Percentiles rank a stretch among this genome's conserved stretches.
Conservation (phyloP, 345 rosid species). For the Populus nigra region DNA sequence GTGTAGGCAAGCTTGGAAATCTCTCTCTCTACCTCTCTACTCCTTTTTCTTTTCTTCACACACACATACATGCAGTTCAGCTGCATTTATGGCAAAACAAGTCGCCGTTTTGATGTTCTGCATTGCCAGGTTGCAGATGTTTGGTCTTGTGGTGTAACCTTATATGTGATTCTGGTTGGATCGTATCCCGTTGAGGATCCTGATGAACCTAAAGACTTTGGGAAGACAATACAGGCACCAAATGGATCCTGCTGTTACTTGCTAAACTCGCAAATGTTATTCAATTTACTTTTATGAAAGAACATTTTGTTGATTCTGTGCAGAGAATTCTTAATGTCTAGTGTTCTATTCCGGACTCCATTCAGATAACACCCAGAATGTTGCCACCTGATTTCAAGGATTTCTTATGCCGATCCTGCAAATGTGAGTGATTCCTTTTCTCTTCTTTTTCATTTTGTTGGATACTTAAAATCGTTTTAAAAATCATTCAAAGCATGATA, state of each 20-base stretch:
- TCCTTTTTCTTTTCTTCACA: not conserved
- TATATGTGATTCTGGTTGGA: constrained; percentile 32
- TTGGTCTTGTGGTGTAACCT: constrained; percentile 38
- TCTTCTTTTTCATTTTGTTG: not conserved
- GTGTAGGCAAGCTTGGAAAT: not conserved
- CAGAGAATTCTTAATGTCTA: constrained; percentile 35
- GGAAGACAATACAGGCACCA: constrained; percentile 32
- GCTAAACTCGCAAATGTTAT: not conserved
- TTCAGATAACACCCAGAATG: constrained; percentile 30
- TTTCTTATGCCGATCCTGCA: constrained; percentile 33
- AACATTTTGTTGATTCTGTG: constrained; percentile 11
- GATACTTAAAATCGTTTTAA: not conserved
- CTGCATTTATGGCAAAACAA: not conserved
- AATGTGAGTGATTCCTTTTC: constrained; percentile 18
- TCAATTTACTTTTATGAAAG: not conserved
- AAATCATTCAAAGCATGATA: not conserved
- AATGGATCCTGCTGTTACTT: not conserved
- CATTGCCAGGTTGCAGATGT: constrained; percentile 32
- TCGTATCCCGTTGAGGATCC: constrained; percentile 38
- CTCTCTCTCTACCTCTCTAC: not conserved
- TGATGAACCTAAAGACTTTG: constrained; percentile 32
- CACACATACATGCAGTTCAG: not conserved
- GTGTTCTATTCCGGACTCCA: constrained; percentile 22
- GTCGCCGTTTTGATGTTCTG: not conserved
- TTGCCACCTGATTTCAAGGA: constrained; percentile 26